Conservation (phyloP, 2,329 filamentous ascomycete species). For the Alternaria rosae region DNA sequence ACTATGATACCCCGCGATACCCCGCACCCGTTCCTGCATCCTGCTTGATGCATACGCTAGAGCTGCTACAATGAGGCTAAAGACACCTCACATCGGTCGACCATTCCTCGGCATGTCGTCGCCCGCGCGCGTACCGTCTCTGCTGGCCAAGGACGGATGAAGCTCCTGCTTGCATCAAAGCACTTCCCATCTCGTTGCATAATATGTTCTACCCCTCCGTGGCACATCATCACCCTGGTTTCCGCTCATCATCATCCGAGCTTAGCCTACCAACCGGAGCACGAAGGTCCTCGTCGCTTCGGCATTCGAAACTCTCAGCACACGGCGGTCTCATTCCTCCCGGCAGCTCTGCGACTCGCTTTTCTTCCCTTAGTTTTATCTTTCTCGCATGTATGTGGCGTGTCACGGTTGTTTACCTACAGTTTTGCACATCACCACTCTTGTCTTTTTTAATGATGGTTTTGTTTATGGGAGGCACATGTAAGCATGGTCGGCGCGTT, state of each 20-base stretch:
- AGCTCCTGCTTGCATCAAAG: slow-evolving; percentile 31
- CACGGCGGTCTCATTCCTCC: neutral
- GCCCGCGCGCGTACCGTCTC: slow-evolving; percentile 30
- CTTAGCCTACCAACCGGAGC: slow-evolving; percentile 12
- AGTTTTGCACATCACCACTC: slow-evolving; percentile 21
- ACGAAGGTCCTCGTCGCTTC: slow-evolving; percentile 1
- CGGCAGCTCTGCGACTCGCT: neutral
- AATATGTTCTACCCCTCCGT: slow-evolving; percentile 30
- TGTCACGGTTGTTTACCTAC: slow-evolving; percentile 12
- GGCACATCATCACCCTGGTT: slow-evolving; percentile 27
- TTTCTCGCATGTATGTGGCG: slow-evolving; percentile 8
- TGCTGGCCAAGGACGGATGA: slow-evolving; percentile 45
- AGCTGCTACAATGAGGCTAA: slow-evolving; percentile 12
- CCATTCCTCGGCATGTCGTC: slow-evolving; percentile 4
- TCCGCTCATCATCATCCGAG: slow-evolving; percentile 12
- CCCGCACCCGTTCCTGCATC: slow-evolving; percentile 41
- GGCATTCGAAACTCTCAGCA: neutral
- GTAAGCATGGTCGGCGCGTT: slow-evolving; percentile 19
- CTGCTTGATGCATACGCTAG: slow-evolving; percentile 36
- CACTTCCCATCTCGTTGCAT: slow-evolving; percentile 42
- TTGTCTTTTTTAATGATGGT: slow-evolving; percentile 13
- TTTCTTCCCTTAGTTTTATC: neutral
- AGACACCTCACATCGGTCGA: slow-evolving; percentile 6
- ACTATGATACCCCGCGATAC: slow-evolving; percentile 48
- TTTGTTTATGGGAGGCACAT: slow-evolving; percentile 4